Percentiles rank a stretch among this genome's conserved stretches.
These are phyloP conservation scores for Podila clonocystis DNA, from an alignment of 192 early-diverging fungal genomes.

Conservation along the genomic window DNA sequence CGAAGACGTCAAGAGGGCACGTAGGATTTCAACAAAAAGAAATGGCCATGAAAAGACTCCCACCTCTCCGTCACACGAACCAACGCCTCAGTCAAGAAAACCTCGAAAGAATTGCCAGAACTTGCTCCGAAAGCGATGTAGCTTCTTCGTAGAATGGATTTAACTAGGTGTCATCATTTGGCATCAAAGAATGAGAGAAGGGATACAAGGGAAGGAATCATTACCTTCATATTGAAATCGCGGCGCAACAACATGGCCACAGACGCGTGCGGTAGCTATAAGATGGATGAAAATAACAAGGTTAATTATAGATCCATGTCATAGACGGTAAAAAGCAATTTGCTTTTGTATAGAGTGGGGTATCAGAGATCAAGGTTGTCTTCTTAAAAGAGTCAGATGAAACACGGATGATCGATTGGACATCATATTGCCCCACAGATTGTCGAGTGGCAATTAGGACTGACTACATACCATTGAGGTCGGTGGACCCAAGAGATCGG, in stretches of 20 bases:
- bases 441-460: neutral
- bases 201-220: neutral
- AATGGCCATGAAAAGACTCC: slow-evolving; percentile 29
- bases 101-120: slow-evolving; percentile 48
- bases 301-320: too few species aligned
- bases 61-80: slow-evolving; percentile 41
- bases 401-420: slow-evolving; percentile 55
- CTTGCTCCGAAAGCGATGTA: slow-evolving; percentile 38
- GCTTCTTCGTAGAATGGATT: slow-evolving; percentile 54
- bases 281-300: neutral
- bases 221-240: neutral
- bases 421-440: slow-evolving; percentile 47
- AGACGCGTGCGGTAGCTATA: neutral
- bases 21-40: slow-evolving; percentile 3
- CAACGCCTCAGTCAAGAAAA: slow-evolving; percentile 53
- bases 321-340: too few species aligned
- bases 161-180: slow-evolving; percentile 55
- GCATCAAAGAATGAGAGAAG: slow-evolving; percentile 3
- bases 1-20: slow-evolving; percentile 1
- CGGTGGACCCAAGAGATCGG: too few species aligned
- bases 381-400: slow-evolving; percentile 52
- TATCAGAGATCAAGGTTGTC: slow-evolving; percentile 53
- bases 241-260: too few species aligned
- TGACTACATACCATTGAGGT: slow-evolving; percentile 13
- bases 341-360: slow-evolving; percentile 1